Percentiles rank a stretch among this genome's conserved stretches.
phyloP scores from a whole-genome alignment of 202 grass and related monocot genomes.

The Brachypodium distachyon region DNA sequence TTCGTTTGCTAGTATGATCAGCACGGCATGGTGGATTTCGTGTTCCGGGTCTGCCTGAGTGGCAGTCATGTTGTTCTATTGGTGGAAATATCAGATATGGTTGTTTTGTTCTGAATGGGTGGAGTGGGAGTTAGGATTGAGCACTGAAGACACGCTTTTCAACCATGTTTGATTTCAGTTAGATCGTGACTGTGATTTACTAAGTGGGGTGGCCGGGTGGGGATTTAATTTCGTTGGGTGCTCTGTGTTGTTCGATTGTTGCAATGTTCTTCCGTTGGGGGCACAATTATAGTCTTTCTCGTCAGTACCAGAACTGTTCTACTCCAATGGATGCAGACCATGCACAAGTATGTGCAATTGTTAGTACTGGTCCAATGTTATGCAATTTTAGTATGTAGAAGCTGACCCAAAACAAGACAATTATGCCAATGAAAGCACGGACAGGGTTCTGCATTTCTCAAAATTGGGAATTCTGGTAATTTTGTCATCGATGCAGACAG shows the following conservation, averaged over 20 bases:
- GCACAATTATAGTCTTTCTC: not conserved
- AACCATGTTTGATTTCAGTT: not conserved
- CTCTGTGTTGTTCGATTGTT: not conserved
- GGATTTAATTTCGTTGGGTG: not conserved
- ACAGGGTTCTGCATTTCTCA: not conserved
- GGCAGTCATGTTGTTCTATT: not conserved
- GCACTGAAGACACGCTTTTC: not conserved
- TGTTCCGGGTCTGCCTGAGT: not conserved
- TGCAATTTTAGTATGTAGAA: too few relatives aligned
- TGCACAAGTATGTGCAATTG: too few relatives aligned
- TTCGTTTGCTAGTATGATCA: too few relatives aligned
- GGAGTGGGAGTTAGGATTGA: not conserved
- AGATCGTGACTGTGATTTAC: too few relatives aligned
- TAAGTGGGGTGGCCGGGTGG: too few relatives aligned
- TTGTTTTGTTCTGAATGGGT: not conserved
- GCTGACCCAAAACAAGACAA: not conserved
- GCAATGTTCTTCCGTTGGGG: not conserved
- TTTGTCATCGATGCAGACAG: not conserved
- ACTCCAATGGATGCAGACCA: too few relatives aligned
- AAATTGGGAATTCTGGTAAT: not conserved
- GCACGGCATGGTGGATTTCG: not conserved
- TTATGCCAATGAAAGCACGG: not conserved
- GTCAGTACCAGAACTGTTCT: not conserved
- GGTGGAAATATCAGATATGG: slow-evolving; percentile 1
- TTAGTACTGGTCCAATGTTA: too few relatives aligned